phyloP scores from a whole-genome alignment of 106 monocot species.

The Dendrobium officinale region DNA sequence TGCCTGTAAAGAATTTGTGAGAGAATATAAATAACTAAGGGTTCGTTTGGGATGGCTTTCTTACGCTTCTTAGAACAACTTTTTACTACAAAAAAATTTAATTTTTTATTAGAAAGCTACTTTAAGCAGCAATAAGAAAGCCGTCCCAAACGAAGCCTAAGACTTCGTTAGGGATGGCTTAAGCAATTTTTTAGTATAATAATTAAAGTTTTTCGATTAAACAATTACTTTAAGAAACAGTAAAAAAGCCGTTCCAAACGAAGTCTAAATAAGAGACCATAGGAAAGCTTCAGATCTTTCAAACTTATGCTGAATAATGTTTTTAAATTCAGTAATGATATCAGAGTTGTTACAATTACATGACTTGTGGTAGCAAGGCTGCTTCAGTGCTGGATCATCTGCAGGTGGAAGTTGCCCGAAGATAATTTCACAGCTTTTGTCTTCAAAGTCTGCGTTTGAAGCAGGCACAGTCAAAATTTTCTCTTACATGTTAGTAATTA shows the following conservation, averaged over 20 bases:
- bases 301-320: not conserved
- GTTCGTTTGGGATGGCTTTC: no score
- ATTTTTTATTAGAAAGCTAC: no score
- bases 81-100: no score
- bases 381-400: conserved; percentile 74
- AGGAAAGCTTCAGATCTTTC: not conserved
- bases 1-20: conserved; percentile 20
- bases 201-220: no score
- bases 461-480: not conserved
- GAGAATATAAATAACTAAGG: not conserved
- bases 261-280: not conserved
- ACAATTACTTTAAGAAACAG: no score
- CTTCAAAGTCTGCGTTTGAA: conserved; percentile 64
- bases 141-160: no score
- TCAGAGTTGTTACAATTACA: conserved; percentile 24
- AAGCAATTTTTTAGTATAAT: no score
- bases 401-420: conserved; percentile 67
- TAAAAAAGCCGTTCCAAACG: no score
- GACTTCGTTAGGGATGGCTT: no score
- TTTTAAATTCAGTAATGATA: not conserved
- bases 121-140: no score
- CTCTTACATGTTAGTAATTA: no score
- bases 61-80: no score
- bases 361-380: conserved; percentile 50
- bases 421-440: conserved; percentile 84